Base-by-base conservation (phyloP, 2,329 filamentous ascomycete genomes). In the Fusarium dlaminii region DNA sequence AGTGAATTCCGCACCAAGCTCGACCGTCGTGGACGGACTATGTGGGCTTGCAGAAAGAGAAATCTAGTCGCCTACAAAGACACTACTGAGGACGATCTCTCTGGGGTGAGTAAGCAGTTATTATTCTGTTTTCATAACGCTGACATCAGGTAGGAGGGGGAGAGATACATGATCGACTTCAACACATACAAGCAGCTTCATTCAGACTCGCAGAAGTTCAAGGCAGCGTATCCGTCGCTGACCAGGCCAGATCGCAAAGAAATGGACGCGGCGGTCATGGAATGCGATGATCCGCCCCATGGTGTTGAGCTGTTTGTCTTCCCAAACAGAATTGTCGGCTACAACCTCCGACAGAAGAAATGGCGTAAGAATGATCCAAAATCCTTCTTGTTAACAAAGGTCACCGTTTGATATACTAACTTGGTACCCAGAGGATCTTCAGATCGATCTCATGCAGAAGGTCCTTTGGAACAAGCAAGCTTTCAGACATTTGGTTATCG, bases 401-500 rank as follows among this genome's bases (percentile, higher is more conserved):
- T 54, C 6, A 54, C n/a, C 4, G 7, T 9, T 1, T 39, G n/a
- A 39, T 4, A n/a, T 32, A n/a, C 37, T 56, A 22, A 59, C 20
- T 30, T 40, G 12, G 7, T 20, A 7, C 11, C 3, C 18, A 63
- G 59, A 45, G 8, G 60, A 63, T 3, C 60, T 63, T 12, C 20
- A 61, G 1, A 57, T 75, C 3, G 67, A 75, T 15, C 37, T 8
- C 1, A 72, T 75, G 3, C 46, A 24, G 6, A 55, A 72, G 7
- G 52, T 75, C 0, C 18, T 24, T 5, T 75, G 73, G 73, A 74
- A 75, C 15, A 70, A 67, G 1, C 32, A 68, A 13, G 55, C 72
- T 3, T 75, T 75, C 24, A 58, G 55, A 7, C 60, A 63, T 27
- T 45, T 75, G 0, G 71, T 75, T 0, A 59, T 73, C 4, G 65